Base-by-base conservation (phyloP, 140 eudicot genomes). In the Flaveria floridana region DNA sequence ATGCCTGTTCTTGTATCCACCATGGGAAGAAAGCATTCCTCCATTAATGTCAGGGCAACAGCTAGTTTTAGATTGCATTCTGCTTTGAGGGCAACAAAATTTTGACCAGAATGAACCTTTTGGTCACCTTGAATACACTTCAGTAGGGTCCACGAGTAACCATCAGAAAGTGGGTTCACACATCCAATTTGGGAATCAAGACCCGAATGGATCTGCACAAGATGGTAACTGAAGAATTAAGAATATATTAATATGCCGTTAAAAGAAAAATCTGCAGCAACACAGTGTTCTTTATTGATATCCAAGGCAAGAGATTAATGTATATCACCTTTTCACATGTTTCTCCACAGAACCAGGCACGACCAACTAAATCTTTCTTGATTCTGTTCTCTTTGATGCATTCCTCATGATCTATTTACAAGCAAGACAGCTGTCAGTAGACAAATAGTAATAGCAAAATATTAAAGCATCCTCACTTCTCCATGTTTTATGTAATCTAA, bases 11-110 rank as follows among this genome's bases (percentile, higher is more conserved):
- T 89, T 53, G 89, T 84, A 81, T 94, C 99, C 82, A 88, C 93
- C 99, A 94, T 94, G 3, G 96, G 96, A 42, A 90, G 87, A 84
- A 94, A 94, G 83, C 99, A 94, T 79, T 94, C 99, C 84, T 94
- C 99, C 99, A 94, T 88, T 51, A 94, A 88, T 44, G 91, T 94
- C 41, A 88, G 86, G 14, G 99, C 96, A 85, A 94, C 99, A 53
- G 97, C 96, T 80, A 94, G 79, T 81, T 94, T 94, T 48, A 89
- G 77, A 84, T 94, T 90, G 90, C 99, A 94, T 83, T 94, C 97
- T 67, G 97, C 97, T 83, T 82, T 88, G 53, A 87, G 71, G 76
- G 95, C 96, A 73, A 84, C 81, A 61, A 83, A 81, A 18, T 82
- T 71, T 73, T 82, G 90, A 70, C 76, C 82, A 46, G 94, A 82